Percentiles rank a stretch among this genome's conserved stretches.
Evolutionary conservation across 108 stramenopile species (phyloP).

Genomic region (Aurantiochytrium sp.): DNA sequence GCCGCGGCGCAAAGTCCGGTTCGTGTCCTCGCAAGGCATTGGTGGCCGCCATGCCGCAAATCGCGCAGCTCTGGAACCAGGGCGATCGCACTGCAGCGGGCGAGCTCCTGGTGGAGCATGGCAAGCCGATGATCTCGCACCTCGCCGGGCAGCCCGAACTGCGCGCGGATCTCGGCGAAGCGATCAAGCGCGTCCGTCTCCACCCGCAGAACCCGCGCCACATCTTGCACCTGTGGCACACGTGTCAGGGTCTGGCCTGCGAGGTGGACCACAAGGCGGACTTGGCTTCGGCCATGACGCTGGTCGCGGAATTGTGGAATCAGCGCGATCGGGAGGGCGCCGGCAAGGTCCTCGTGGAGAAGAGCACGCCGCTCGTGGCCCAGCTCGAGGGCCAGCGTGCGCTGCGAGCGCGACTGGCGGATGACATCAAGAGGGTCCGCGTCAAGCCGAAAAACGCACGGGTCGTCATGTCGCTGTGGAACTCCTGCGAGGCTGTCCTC

Average conservation of each 20-base stretch:
- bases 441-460: not conserved
- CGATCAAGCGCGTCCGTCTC: not conserved
- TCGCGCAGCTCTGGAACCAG: not conserved
- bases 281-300: not conserved
- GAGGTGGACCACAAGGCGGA: not conserved
- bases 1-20: not conserved
- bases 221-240: not conserved
- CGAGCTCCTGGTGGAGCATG: not conserved
- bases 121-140: not conserved
- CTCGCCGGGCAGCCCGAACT: not conserved
- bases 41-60: not conserved
- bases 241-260: not conserved
- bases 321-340: not conserved
- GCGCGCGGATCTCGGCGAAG: not conserved
- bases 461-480: not conserved
- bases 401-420: not conserved
- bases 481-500: not conserved
- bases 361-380: not conserved
- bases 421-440: not conserved
- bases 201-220: not conserved
- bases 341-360: not conserved
- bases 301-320: not conserved
- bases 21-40: not conserved
- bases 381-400: not conserved
- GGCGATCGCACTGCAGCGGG: not conserved